Evolutionary conservation across 306 rosid genomes (phyloP).

Genomic region (Ochetophila trinervis): DNA sequence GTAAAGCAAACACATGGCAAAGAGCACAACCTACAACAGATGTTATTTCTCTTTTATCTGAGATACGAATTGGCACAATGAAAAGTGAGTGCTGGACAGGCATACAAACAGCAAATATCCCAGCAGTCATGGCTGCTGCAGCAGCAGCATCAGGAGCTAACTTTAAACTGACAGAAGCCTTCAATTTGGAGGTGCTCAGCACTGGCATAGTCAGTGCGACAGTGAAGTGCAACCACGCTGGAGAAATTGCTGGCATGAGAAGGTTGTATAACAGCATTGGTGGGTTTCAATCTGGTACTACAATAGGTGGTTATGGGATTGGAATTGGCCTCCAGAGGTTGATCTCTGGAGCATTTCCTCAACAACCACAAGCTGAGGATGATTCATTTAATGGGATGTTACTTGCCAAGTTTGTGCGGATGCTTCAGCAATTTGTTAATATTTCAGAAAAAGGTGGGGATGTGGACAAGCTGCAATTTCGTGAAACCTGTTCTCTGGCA

Average conservation of each 20-base stretch:
- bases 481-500: slow-evolving; percentile 95
- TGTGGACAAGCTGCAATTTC: slow-evolving; percentile 83
- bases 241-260: slow-evolving; percentile 99
- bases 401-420: slow-evolving; percentile 79
- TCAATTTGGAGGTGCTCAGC: slow-evolving; percentile 92
- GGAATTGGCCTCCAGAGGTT: slow-evolving; percentile 87
- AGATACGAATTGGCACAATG: slow-evolving; percentile 86
- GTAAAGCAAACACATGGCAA: slow-evolving; percentile 93
- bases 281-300: slow-evolving; percentile 69
- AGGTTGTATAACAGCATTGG: slow-evolving; percentile 95
- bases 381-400: slow-evolving; percentile 81
- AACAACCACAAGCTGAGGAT: slow-evolving; percentile 72
- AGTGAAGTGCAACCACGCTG: slow-evolving; percentile 93
- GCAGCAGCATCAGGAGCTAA: slow-evolving; percentile 96
- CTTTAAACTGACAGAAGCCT: slow-evolving; percentile 80
- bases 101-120: slow-evolving; percentile 80
- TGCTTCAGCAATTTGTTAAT: slow-evolving; percentile 90
- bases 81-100: slow-evolving; percentile 86
- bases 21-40: slow-evolving; percentile 90
- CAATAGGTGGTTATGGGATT: slow-evolving; percentile 69
- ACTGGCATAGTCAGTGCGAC: slow-evolving; percentile 87
- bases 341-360: slow-evolving; percentile 91
- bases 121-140: slow-evolving; percentile 96
- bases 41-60: slow-evolving; percentile 89
- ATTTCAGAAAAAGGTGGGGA: slow-evolving; percentile 85